A percentile compares a stretch with the other conserved stretches of the same genome.
These are phyloP conservation scores for Spirogloea muscicola DNA, from an alignment of 139 green algal genomes.

Conservation along the genomic window DNA sequence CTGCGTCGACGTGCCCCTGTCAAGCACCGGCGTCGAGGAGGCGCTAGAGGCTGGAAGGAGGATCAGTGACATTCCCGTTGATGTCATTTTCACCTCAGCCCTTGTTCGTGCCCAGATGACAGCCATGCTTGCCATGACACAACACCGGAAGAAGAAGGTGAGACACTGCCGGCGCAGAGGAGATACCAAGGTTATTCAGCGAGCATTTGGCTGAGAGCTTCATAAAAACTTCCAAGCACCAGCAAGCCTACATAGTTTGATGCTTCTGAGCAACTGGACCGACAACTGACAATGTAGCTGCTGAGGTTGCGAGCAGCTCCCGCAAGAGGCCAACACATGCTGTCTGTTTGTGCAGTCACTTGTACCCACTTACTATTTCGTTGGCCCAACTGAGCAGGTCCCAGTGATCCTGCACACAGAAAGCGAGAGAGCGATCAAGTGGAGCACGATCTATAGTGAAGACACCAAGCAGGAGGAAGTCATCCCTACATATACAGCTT, in stretches of 20 bases:
- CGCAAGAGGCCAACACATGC: no score
- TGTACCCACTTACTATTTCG: no score
- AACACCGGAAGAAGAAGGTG: conserved; percentile 38
- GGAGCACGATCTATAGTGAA: conserved; percentile 42
- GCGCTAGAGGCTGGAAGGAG: conserved; percentile 42
- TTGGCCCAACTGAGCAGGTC: conserved; percentile 30
- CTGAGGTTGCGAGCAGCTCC: no score
- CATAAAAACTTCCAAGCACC: no score
- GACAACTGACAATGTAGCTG: no score
- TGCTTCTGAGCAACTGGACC: no score
- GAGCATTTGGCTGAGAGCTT: no score
- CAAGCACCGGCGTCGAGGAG: conserved; percentile 41
- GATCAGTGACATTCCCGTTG: conserved; percentile 48
- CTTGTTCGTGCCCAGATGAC: conserved; percentile 53
- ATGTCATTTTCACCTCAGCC: conserved; percentile 48
- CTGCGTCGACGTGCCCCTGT: conserved; percentile 51
- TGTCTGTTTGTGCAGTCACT: no score
- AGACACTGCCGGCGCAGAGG: background rate
- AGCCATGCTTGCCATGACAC: conserved; percentile 52
- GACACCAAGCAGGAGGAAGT: conserved; percentile 24
- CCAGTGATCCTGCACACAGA: conserved; percentile 39
- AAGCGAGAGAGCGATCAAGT: conserved; percentile 32
- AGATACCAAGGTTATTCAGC: no score
- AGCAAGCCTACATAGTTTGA: no score
- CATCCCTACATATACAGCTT: conserved; percentile 43